Percentiles rank a stretch among this genome's conserved stretches.
Conservation (phyloP, 345 rosid species). For the Eucalyptus shirleyi region DNA sequence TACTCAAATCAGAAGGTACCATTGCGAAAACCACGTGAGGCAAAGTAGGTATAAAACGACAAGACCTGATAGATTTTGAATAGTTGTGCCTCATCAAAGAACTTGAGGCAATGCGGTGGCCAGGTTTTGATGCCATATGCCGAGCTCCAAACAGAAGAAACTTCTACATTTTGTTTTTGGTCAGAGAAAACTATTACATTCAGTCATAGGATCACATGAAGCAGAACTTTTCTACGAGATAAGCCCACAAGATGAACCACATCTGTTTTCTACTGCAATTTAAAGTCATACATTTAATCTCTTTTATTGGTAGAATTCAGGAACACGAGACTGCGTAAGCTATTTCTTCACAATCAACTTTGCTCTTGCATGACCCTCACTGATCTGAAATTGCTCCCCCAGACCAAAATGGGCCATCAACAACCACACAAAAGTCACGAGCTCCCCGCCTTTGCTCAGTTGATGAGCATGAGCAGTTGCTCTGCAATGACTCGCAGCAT, state of each 20-base stretch:
- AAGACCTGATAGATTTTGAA: neutral
- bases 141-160: neutral
- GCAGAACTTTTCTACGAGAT: neutral
- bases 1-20: neutral
- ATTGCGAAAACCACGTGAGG: neutral
- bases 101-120: neutral
- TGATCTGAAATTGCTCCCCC: constrained; percentile 40
- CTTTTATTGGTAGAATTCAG: neutral
- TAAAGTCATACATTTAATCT: neutral
- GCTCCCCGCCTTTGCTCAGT: constrained; percentile 55
- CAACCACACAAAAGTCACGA: constrained; percentile 47
- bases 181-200: neutral
- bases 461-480: constrained; percentile 45
- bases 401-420: constrained; percentile 69
- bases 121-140: neutral
- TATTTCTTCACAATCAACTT: constrained; percentile 35
- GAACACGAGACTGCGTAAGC: neutral
- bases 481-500: constrained; percentile 48
- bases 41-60: neutral
- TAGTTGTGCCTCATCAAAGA: neutral
- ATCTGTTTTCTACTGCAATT: neutral
- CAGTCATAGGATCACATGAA: neutral
- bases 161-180: neutral
- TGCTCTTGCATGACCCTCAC: constrained; percentile 42
- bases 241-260: neutral